These are phyloP conservation scores for Scheffersomyces segobiensis DNA, from an alignment of 1,139 yeast species.

Conservation along the genomic window DNA sequence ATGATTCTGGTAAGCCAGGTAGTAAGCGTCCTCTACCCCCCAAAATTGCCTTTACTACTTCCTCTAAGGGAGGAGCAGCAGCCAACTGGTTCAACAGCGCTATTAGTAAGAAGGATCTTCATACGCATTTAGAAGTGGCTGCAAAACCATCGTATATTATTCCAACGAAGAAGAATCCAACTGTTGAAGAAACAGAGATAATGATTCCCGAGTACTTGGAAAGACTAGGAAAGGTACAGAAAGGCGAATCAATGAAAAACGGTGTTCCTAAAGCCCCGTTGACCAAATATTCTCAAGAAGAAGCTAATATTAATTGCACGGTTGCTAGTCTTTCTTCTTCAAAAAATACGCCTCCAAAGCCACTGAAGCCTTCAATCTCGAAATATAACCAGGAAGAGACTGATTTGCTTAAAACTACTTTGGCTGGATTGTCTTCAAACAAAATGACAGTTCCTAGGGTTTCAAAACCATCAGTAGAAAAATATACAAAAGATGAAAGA, in stretches of 20 bases:
- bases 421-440: conserved; percentile 11
- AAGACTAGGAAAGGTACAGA: neutral
- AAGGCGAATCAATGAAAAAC: neutral
- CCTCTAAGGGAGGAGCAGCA: conserved; percentile 16
- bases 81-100: conserved; percentile 24
- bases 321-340: neutral
- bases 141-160: conserved; percentile 13
- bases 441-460: conserved; percentile 15
- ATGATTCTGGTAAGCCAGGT: conserved; percentile 1
- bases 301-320: conserved; percentile 1
- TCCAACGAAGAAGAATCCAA: conserved; percentile 9
- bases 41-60: neutral
- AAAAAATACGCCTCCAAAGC: conserved; percentile 4
- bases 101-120: conserved; percentile 17
- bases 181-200: neutral
- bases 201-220: neutral
- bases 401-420: conserved; percentile 13
- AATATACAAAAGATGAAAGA: conserved; percentile 12
- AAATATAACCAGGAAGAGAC: conserved; percentile 9
- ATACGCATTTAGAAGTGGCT: conserved; percentile 11
- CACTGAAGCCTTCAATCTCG: conserved; percentile 8
- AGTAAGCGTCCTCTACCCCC: conserved; percentile 1
- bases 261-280: neutral
- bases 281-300: conserved; percentile 4
- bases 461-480: conserved; percentile 14